These are phyloP conservation scores for Mycena vitilis DNA, from an alignment of 768 basidiomycete species.

Conservation along the genomic window DNA sequence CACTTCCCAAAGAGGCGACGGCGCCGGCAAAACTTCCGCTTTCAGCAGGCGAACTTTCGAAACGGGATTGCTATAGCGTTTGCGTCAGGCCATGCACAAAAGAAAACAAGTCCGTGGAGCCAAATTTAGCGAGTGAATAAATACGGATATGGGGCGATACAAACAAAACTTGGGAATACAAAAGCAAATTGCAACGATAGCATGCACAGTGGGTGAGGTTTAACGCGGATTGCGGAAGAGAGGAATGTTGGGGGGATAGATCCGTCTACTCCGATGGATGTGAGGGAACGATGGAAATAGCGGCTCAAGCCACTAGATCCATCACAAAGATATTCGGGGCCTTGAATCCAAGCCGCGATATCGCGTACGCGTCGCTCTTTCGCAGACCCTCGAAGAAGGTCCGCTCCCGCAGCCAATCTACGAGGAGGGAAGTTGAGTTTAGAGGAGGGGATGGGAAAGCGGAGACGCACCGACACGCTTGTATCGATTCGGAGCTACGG, in stretches of 20 bases:
- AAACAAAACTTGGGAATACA: slow-evolving; percentile 4
- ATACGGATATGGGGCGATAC: background rate
- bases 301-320: slow-evolving; percentile 56
- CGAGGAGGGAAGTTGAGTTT: background rate
- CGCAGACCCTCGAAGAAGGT: slow-evolving; percentile 74
- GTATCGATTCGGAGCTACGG: slow-evolving; percentile 57
- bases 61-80: too few relatives aligned
- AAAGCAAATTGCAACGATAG: slow-evolving; percentile 22
- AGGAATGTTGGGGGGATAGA: slow-evolving; percentile 12
- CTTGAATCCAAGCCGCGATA: slow-evolving; percentile 74
- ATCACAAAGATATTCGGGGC: slow-evolving; percentile 86
- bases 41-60: too few relatives aligned
- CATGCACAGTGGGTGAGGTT: background rate
- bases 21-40: too few relatives aligned
- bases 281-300: slow-evolving; percentile 22
- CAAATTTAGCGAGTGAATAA: slow-evolving; percentile 11
- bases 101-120: background rate
- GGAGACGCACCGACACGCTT: slow-evolving; percentile 67
- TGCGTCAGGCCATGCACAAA: background rate
- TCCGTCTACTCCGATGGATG: slow-evolving; percentile 19
- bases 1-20: too few relatives aligned
- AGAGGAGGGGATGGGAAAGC: background rate
- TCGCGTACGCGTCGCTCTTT: slow-evolving; percentile 70
- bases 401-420: slow-evolving; percentile 84
- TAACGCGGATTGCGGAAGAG: background rate